Base-by-base conservation (phyloP, 2,329 filamentous ascomycete species). In the Fusarium guadeloupense region DNA sequence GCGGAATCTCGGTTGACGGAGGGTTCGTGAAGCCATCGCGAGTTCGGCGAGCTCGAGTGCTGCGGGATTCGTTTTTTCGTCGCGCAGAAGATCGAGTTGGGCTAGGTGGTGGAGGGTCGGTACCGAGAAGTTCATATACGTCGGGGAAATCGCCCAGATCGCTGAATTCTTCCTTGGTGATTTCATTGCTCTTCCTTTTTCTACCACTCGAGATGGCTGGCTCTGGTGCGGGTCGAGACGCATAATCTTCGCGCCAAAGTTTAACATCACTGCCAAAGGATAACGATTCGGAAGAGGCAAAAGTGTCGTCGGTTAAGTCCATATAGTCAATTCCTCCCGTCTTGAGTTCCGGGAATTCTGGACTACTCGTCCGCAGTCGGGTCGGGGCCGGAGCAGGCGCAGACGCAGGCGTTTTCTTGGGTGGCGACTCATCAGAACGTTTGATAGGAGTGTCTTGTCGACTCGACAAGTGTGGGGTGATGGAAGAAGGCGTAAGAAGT, bases 121-220 rank as follows among this genome's bases (percentile, higher is more conserved):
- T 79, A 23, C 77, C 80, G 10, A 79, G 70, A 41, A 81, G 72
- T 41, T 84, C 76, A 59, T 82, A 79, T 8, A 87, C 80, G 59
- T 87, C 83, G 0, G 82, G 83, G 39, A 84, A 86, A 16, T 82
- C 78, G 28, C 80, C 79, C 13, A 79, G 71, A 5, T 76, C 72
- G 14, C 69, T 72, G 13, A 71, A 69, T 12, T 75, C 71, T 21
- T 71, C 67, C 54, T 72, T 76, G 56, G 67, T 77, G 20, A 82
- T 80, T 9, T 83, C 80, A 20, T 72, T 74, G 57, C 81, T 84
- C 67, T 85, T 85, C 58, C 82, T 73, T 70, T 85, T 86, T 70
- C 80, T 83, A 16, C 75, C 75, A 39, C 76, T 75, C 38, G 72
- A 78, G 2, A 75, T 59, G 9, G 70, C 44, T 6, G 76, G 76